Conservation (phyloP, 1,139 yeast species). For the Candida sojae region DNA sequence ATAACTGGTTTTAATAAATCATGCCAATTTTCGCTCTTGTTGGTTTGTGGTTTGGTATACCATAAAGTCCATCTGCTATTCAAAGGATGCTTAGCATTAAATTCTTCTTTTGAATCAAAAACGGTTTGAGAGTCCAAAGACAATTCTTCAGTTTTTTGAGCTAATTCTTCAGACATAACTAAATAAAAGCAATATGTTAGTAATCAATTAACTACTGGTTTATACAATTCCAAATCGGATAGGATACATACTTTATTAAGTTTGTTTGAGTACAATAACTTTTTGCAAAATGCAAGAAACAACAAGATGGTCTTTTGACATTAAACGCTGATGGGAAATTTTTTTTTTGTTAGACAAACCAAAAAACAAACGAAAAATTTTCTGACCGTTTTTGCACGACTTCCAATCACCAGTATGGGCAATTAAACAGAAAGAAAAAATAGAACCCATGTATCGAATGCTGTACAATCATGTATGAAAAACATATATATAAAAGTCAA, state of each 20-base stretch:
- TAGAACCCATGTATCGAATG: background rate
- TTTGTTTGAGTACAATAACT: background rate
- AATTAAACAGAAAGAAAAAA: background rate
- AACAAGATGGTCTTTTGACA: background rate
- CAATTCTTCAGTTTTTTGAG: constrained; percentile 54
- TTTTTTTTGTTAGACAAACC: background rate
- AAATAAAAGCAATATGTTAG: background rate
- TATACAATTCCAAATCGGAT: too few species aligned
- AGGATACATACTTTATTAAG: background rate
- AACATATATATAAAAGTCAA: background rate
- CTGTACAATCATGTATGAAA: background rate
- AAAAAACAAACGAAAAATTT: background rate
- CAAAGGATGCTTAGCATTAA: constrained; percentile 85
- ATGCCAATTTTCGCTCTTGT: constrained; percentile 84
- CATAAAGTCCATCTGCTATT: constrained; percentile 95
- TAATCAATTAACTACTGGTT: background rate
- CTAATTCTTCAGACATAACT: constrained; percentile 53
- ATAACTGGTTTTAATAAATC: constrained; percentile 93
- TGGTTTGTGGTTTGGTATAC: constrained; percentile 93
- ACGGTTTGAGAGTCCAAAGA: constrained; percentile 59
- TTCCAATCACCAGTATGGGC: background rate
- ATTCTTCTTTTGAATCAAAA: constrained; percentile 67
- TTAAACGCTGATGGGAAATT: constrained; percentile 4
- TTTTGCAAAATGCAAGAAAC: background rate
- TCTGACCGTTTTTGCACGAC: constrained; percentile 1